Base-by-base conservation (phyloP, 805 yeast genomes). In the Ogataea methanolica region DNA sequence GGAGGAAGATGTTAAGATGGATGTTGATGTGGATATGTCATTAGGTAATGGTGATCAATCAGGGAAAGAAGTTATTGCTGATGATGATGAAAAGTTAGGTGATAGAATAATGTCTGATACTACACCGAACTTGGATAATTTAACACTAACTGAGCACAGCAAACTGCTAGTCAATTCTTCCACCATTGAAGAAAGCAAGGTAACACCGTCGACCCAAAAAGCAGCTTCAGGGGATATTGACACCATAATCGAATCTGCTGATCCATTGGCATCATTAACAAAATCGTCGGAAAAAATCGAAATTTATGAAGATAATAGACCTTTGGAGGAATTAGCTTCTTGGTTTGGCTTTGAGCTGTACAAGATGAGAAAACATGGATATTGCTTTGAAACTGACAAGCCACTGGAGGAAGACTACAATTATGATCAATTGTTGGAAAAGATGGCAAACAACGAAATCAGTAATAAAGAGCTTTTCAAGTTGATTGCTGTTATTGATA, bases 231-330 rank as follows among this genome's bases (percentile, higher is more conserved):
- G 46, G 33, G 57, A 53, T n/a, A 45, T 52, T 22, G 47, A 47
- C 19, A 47, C 54, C 5, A 52, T 58, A 6, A 48, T 57, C 21
- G 60, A 55, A 33, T 48, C 56, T 3, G 36, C 57, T 8, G 65
- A 61, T 44, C 65, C 65, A n/a, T 42, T 61, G 16, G 44, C 57
- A 1, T 36, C 51, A 1, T 37, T 61, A 11, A 58, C 63, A 0
- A 50, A 53, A 14, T 45, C 53, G 8, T 17, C 57, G 4, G 51
- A 46, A 15, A 50, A 40, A 16, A 48, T 58, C 22, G 49, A 49
- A 33, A 60, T 60, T 15, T 59, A 54, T 42, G 50, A 59, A 34
- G 64, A 60, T 43, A 37, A 37, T 19, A 44, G 26, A 39, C 34
- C 45, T 15, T 31, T 47, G 44, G 52, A 50, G 15, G 50, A 45